Conservation (phyloP, 352 stramenopile genomes). For the Pythium pectinolyticum region DNA sequence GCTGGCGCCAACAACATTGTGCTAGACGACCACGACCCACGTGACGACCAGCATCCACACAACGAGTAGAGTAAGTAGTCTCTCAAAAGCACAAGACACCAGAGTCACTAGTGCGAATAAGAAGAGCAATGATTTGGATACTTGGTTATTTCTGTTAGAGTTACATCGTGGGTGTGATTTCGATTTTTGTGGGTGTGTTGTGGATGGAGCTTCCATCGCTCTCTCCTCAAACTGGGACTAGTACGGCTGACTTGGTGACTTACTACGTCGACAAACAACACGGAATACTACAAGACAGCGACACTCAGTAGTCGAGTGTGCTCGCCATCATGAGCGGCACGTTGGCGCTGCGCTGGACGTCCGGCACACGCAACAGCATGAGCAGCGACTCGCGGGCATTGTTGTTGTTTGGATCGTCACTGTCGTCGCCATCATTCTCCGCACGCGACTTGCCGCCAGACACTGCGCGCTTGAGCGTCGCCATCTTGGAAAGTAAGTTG, state of each 20-base stretch:
- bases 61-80: constrained; percentile 49
- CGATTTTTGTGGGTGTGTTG: background rate
- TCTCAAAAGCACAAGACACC: no score
- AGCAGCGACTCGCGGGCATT: constrained; percentile 62
- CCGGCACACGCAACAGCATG: constrained; percentile 64
- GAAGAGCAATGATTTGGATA: no score
- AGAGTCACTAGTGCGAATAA: no score
- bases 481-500: constrained; percentile 65
- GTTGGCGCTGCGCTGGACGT: constrained; percentile 46
- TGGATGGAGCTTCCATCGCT: constrained; percentile 6
- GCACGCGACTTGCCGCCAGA: constrained; percentile 18
- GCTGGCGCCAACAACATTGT: constrained; percentile 38
- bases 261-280: background rate
- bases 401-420: constrained; percentile 38
- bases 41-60: constrained; percentile 43
- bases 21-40: constrained; percentile 41
- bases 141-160: no score
- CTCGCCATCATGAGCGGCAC: constrained; percentile 65
- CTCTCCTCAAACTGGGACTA: background rate
- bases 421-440: constrained; percentile 17
- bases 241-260: no score
- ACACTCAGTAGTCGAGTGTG: constrained; percentile 28
- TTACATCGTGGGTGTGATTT: background rate
- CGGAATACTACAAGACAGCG: background rate
- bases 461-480: constrained; percentile 50